Evolutionary conservation across 148 eudicot species (phyloP), one percentile per base, ranked within the genome.

Genomic region (Arbutus unedo): DNA sequence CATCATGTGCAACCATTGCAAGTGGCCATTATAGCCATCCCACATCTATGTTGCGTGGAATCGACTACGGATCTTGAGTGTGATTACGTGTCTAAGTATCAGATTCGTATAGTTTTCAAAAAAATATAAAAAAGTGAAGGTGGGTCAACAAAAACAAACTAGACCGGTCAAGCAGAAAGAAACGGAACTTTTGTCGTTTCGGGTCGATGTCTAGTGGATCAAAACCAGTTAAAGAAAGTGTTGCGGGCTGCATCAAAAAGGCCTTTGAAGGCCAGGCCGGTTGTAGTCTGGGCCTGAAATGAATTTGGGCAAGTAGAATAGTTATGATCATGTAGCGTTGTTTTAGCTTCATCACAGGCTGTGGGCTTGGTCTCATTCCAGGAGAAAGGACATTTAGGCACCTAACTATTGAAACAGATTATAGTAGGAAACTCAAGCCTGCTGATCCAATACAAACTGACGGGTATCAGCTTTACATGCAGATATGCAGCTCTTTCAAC

Each of bases 351-450:
- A 72, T 44, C 49, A 43, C 51, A 18, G 48, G 51, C 21, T n/a
- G 50, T 48, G 50, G 50, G 50, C 50, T 48, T 48, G 50, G 50
- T 48, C 50, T 48, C 50, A 48, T 48, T 48, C 50, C 7, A 48
- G 50, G 7, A 31, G 38, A 31, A 31, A 31, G 38, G 38, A 0
- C 38, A 31, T 31, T 31, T 91, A 18, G 91, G 91, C 23, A 90
- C 38, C 38, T 90, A 41, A 90, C 91, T 16, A 91, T 90, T 90
- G 88, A 89, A 86, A 85, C 93, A 90, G 76, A 90, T 90, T 81
- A 90, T 89, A 8, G 88, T 89, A 11, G 91, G 93, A 53, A 86
- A 82, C 93, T 91, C 56, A 90, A 90, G 70, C 85, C 90, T 74
- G 78, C 78, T 54, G 91, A 90, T 83, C 93, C 93, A 16, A 91